Conservation (phyloP, 768 basidiomycete species). For the Termitomyces sp. region DNA sequence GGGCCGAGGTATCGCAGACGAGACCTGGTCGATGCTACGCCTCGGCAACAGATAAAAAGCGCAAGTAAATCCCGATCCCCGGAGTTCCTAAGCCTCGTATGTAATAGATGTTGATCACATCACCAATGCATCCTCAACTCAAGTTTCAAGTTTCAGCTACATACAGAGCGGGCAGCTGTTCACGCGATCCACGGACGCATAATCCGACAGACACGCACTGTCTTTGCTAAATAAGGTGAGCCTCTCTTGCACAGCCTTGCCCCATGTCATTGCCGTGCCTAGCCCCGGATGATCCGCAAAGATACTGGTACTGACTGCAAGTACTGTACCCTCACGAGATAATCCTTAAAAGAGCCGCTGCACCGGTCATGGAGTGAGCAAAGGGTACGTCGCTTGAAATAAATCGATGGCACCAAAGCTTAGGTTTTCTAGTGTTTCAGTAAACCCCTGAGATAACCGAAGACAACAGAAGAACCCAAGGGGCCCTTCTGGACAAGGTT, state of each 20-base stretch:
- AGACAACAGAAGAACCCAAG: background rate
- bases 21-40: background rate
- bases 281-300: conserved; percentile 7
- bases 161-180: background rate
- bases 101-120: no score
- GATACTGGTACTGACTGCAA: background rate
- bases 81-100: background rate
- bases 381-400: background rate
- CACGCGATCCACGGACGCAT: background rate
- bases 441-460: background rate
- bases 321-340: background rate
- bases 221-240: background rate
- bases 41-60: background rate
- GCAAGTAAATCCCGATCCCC: background rate
- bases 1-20: background rate
- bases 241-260: conserved; percentile 11
- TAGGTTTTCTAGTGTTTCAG: background rate
- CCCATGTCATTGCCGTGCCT: conserved; percentile 3
- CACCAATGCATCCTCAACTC: background rate
- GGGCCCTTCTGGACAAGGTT: background rate
- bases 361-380: background rate
- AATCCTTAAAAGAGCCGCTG: background rate
- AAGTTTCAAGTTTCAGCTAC: background rate
- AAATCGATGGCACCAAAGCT: background rate
- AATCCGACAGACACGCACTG: conserved; percentile 6